Percentiles rank a stretch among this genome's conserved stretches.
Conservation (phyloP, 768 basidiomycete genomes). For the Lyophyllum semitale region DNA sequence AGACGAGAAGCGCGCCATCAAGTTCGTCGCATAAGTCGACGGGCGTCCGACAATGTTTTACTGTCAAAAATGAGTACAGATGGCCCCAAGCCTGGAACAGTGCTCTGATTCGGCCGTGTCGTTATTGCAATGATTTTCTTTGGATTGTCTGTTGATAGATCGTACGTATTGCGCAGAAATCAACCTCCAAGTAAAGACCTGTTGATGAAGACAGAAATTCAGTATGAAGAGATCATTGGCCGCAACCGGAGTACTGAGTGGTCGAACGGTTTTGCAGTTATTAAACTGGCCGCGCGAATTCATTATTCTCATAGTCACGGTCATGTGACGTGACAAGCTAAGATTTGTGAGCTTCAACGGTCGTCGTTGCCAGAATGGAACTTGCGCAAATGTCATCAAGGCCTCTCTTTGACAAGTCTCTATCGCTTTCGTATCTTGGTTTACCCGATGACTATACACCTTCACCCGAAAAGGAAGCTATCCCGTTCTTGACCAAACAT, state of each 20-base stretch:
- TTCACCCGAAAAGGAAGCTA: constrained; percentile 55
- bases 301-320: neutral
- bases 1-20: neutral
- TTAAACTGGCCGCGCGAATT: too few species aligned
- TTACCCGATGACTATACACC: constrained; percentile 62
- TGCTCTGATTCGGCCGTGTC: neutral
- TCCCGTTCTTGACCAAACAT: constrained; percentile 64
- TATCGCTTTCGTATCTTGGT: constrained; percentile 50
- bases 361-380: too few species aligned
- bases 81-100: neutral
- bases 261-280: too few species aligned
- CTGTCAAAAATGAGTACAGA: neutral
- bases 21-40: neutral
- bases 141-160: neutral
- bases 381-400: constrained; percentile 13
- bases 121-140: neutral
- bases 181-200: neutral
- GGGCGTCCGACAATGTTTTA: neutral
- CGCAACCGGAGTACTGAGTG: too few species aligned
- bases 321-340: constrained; percentile 17
- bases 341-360: neutral
- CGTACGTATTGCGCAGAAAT: neutral
- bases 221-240: neutral
- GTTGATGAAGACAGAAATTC: neutral
- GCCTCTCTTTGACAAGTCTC: constrained; percentile 32